phyloP scores from a whole-genome alignment of 164 flowering plant genomes.

The Annona cherimola region DNA sequence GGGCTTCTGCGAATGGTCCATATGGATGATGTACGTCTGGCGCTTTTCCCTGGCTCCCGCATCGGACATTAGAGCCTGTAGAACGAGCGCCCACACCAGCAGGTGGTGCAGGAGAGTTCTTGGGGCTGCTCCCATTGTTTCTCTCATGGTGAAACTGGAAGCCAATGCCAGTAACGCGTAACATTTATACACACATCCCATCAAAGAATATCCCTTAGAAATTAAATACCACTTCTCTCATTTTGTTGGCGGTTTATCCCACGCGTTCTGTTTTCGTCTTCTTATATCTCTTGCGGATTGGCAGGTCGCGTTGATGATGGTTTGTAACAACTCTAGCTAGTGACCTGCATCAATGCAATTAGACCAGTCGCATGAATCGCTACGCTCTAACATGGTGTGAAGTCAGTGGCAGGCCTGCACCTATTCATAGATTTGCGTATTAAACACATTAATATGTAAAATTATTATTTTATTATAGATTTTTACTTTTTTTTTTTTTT shows the following conservation, averaged over 20 bases:
- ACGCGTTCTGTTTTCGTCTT: background rate
- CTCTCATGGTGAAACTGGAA: background rate
- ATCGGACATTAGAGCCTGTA: background rate
- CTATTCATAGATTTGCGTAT: background rate
- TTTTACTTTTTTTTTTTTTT: too few species aligned
- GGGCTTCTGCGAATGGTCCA: conserved; percentile 20
- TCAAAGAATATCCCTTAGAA: background rate
- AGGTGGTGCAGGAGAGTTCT: background rate
- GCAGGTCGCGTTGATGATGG: background rate
- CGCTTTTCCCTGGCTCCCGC: background rate
- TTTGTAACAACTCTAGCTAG: too few species aligned
- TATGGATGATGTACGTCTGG: conserved; percentile 21
- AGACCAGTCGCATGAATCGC: too few species aligned
- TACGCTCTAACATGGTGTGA: too few species aligned
- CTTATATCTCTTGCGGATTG: background rate
- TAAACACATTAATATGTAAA: too few species aligned
- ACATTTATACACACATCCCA: background rate
- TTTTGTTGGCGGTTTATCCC: background rate
- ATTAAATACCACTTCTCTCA: background rate
- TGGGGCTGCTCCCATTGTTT: background rate
- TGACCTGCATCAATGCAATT: too few species aligned
- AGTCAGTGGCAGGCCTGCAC: background rate
- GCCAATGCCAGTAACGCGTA: background rate
- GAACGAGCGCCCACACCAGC: conserved; percentile 8
- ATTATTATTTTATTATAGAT: too few species aligned